These are phyloP conservation scores for Phaeotremella fagi DNA, from an alignment of 768 basidiomycete species.

Conservation along the genomic window DNA sequence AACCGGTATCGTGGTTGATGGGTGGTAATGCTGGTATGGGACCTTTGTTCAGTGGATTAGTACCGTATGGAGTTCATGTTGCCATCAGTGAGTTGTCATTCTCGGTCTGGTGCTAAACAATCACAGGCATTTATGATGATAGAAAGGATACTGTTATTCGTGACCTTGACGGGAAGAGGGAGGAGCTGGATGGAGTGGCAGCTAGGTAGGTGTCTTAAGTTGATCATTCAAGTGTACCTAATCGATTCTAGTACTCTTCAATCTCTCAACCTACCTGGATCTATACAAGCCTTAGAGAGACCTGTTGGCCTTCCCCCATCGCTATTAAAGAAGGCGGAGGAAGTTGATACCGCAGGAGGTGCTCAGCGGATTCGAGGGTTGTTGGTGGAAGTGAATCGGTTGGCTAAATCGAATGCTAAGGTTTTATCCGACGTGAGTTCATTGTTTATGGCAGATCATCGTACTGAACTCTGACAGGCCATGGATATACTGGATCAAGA, in stretches of 20 bases:
- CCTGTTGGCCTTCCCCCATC: constrained; percentile 85
- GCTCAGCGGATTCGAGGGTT: constrained; percentile 64
- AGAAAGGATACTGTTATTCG: constrained; percentile 66
- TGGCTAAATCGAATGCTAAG: constrained; percentile 60
- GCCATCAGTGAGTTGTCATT: constrained; percentile 66
- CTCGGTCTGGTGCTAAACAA: neutral
- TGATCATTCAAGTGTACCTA: too few species aligned
- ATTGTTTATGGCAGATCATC: neutral
- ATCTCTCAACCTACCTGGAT: constrained; percentile 71
- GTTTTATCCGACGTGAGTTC: constrained; percentile 68
- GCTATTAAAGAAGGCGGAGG: constrained; percentile 74
- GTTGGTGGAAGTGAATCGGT: constrained; percentile 65
- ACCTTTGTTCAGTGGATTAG: constrained; percentile 67
- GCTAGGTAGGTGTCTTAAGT: constrained; percentile 56
- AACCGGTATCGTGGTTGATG: constrained; percentile 48
- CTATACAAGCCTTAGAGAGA: constrained; percentile 79
- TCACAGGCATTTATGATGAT: constrained; percentile 67
- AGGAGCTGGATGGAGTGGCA: constrained; percentile 59
- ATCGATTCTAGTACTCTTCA: constrained; percentile 57
- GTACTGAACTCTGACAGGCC: constrained; percentile 55
- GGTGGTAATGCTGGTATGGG: constrained; percentile 51
- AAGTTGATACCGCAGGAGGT: constrained; percentile 74
- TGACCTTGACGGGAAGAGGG: constrained; percentile 59
- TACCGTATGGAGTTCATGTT: constrained; percentile 79
- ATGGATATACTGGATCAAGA: constrained; percentile 88